phyloP scores from a whole-genome alignment of 192 early-diverging fungal species.

The Anaeromyces robustus region DNA sequence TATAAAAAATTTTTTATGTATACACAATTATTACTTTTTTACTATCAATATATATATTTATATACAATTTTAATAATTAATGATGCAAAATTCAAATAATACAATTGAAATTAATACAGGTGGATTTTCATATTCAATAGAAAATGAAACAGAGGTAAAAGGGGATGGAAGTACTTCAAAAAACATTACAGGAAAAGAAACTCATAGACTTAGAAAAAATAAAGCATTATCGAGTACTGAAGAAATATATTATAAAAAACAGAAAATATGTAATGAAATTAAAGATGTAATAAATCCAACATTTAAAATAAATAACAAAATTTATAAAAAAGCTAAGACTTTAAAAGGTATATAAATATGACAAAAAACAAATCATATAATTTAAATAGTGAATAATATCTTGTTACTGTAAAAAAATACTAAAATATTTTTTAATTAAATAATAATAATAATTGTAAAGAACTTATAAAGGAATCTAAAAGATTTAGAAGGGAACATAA shows the following conservation, averaged over 20 bases:
- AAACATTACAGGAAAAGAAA: background rate
- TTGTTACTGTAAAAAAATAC: no score
- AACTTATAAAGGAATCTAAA: background rate
- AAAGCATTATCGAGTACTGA: background rate
- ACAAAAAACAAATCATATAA: no score
- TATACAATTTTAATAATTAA: background rate
- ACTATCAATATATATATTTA: no score
- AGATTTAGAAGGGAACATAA: background rate
- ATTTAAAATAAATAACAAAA: background rate
- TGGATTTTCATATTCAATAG: background rate
- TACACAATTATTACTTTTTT: no score
- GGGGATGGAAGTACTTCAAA: background rate
- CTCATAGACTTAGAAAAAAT: background rate
- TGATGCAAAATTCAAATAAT: background rate
- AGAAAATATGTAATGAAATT: background rate
- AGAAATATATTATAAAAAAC: background rate
- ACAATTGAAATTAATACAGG: background rate
- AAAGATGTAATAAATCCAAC: background rate
- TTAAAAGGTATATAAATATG: background rate
- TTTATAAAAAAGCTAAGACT: background rate
- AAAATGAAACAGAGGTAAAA: background rate
- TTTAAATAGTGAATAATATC: no score
- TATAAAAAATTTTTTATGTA: no score
- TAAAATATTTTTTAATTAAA: no score
- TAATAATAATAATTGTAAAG: background rate